Percentiles rank a stretch among this genome's conserved stretches.
Conservation (phyloP, 2,329 filamentous ascomycete genomes). For the Lasiodiplodia sp. region DNA sequence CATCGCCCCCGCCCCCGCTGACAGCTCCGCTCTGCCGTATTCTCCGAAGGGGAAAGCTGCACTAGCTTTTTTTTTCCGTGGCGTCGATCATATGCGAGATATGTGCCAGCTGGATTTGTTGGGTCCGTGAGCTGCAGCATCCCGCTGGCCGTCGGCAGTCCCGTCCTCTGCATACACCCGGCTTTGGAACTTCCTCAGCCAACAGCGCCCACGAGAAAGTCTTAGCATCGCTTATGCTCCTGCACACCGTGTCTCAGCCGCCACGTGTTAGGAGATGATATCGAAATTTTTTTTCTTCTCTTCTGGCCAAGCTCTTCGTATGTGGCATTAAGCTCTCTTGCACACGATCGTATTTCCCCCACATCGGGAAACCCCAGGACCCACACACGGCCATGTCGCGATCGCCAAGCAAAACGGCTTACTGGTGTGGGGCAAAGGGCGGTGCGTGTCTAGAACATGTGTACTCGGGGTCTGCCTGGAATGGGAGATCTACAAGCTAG, state of each 20-base stretch:
- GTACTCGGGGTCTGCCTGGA: neutral
- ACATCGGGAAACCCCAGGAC: neutral
- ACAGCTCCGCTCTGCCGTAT: neutral
- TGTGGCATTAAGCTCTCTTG: neutral
- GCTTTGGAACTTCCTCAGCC: neutral
- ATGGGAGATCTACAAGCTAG: neutral
- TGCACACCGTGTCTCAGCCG: conserved; percentile 5
- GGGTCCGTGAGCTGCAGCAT: neutral
- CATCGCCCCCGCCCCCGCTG: neutral
- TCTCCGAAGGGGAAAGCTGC: neutral
- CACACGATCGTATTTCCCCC: neutral
- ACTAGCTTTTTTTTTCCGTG: neutral
- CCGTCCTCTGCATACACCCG: neutral
- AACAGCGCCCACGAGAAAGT: neutral
- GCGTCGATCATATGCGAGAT: neutral
- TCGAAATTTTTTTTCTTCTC: neutral
- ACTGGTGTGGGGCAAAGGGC: neutral
- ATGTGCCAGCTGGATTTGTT: neutral
- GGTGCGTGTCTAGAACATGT: neutral
- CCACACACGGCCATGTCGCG: neutral
- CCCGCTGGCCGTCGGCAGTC: neutral
- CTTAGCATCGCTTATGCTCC: conserved; percentile 21
- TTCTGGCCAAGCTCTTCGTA: conserved; percentile 4
- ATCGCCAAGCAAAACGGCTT: conserved; percentile 5
- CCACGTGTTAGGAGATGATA: conserved; percentile 2